Base-by-base conservation (phyloP, 2,329 filamentous ascomycete species). In the Fusarium anthophilum region DNA sequence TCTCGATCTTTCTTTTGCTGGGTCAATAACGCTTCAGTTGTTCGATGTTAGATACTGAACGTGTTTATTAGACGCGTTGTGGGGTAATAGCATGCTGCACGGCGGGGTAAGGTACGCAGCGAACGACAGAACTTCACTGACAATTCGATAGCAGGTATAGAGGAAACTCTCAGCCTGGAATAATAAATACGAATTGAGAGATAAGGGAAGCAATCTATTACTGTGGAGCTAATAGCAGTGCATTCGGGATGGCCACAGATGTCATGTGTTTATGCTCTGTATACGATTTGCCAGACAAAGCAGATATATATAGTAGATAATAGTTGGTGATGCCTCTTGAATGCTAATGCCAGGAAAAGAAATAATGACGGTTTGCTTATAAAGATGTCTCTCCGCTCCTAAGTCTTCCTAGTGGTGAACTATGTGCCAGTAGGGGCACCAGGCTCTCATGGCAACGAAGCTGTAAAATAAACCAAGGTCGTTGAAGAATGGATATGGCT, bases 41-140 rank as follows among this genome's bases (percentile, higher is more conserved):
- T 30, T 30, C 10, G 50, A 67, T 56, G 32, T 15, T 35, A 32
- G 32, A n/a, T 20, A 51, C 54, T 57, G 61, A 58, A 55, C 58
- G 70, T 72, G 58, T 51, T 61, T 37, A 22, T 14, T 57, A 14
- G 64, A 73, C 68, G 74, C 74, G 74, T 75, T 69, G 74, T 57
- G 68, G 74, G 74, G 74, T n/a, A 63, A 30, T 59, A 43, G 48
- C 48, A 41, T 22, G 39, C 47, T n/a, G 30, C 38, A 37, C 58
- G 67, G 71, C 48, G 71, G 68, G 71, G 68, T 53, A 45, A 35
- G 32, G 3, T 35, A 17, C 48, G 28, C 24, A 26, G 24, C 32
- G 47, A 37, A 44, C 22, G 12, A 14, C 32, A 53, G 17, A 54
- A 26, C 20, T 28, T 43, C 41, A 38, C 37, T 17, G 45, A 47